phyloP scores from a whole-genome alignment of 495 filamentous ascomycete genomes.

The Letharia columbiana region DNA sequence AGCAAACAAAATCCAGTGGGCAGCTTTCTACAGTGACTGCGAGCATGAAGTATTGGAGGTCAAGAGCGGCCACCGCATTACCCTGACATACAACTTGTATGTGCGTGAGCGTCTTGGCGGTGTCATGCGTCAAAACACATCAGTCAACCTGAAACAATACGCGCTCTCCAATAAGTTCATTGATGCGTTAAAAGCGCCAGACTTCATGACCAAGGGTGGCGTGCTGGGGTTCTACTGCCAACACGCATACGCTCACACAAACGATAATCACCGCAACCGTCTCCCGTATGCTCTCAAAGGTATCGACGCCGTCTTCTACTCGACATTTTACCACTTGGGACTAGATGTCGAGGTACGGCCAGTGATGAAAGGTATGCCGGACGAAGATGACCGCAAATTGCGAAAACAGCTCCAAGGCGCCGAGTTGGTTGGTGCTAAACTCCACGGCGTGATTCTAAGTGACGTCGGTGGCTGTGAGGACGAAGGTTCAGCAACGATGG shows the following conservation, averaged over 20 bases:
- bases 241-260: constrained; percentile 31
- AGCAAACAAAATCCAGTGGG: constrained; percentile 39
- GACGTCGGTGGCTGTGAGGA: too few relatives aligned
- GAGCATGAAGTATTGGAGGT: constrained; percentile 53
- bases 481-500: neutral
- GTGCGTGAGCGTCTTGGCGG: constrained; percentile 19
- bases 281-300: constrained; percentile 26
- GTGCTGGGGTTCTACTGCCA: constrained; percentile 31
- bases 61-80: constrained; percentile 44
- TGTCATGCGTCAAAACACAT: neutral
- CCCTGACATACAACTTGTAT: constrained; percentile 53
- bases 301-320: constrained; percentile 18
- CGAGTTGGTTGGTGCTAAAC: too few relatives aligned
- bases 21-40: constrained; percentile 54
- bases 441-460: too few relatives aligned
- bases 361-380: neutral
- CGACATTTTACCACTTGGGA: constrained; percentile 2
- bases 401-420: too few relatives aligned
- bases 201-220: constrained; percentile 15
- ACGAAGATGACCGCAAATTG: too few relatives aligned
- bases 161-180: neutral
- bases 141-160: neutral
- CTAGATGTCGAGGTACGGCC: neutral
- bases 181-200: neutral
- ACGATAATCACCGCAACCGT: neutral